Percentiles rank a stretch among this genome's conserved stretches.
These are phyloP conservation scores for Physcia stellaris DNA, from an alignment of 495 filamentous ascomycete species.

Conservation along the genomic window DNA sequence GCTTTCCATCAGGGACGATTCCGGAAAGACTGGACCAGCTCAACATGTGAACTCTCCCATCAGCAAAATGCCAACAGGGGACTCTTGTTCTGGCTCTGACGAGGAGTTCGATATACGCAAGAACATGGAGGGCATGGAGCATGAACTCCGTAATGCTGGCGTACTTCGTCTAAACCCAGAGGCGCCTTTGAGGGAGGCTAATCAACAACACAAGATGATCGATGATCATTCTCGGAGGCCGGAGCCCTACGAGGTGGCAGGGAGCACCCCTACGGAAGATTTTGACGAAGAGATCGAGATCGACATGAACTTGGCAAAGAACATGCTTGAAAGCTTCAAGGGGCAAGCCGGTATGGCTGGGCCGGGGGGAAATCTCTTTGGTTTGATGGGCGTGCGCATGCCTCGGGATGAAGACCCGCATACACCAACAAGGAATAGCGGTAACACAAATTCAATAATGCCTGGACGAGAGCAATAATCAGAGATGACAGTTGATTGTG, in stretches of 20 bases:
- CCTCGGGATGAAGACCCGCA: conserved; percentile 7
- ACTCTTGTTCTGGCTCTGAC: conserved; percentile 35
- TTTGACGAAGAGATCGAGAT: conserved; percentile 45
- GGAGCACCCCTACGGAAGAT: conserved; percentile 8
- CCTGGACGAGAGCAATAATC: too few relatives aligned
- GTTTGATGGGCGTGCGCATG: not conserved
- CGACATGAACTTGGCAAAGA: conserved; percentile 80
- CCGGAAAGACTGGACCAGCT: too few relatives aligned
- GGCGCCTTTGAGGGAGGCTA: conserved; percentile 5
- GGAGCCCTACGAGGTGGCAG: conserved; percentile 16
- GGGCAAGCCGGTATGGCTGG: conserved; percentile 73
- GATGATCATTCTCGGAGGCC: conserved; percentile 14
- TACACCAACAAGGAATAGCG: not conserved
- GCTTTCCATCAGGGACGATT: too few relatives aligned
- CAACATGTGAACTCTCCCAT: not conserved
- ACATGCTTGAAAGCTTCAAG: conserved; percentile 84
- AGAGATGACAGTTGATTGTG: too few relatives aligned
- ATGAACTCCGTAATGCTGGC: conserved; percentile 64
- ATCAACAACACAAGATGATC: not conserved
- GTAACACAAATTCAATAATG: not conserved
- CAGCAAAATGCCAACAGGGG: not conserved
- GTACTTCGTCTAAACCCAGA: conserved; percentile 49
- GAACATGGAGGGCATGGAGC: conserved; percentile 65
- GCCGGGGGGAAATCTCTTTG: conserved; percentile 41
- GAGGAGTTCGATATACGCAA: conserved; percentile 58